Base-by-base conservation (phyloP, 192 early-diverging fungal species). In the Globomyces pollinis-pini region DNA sequence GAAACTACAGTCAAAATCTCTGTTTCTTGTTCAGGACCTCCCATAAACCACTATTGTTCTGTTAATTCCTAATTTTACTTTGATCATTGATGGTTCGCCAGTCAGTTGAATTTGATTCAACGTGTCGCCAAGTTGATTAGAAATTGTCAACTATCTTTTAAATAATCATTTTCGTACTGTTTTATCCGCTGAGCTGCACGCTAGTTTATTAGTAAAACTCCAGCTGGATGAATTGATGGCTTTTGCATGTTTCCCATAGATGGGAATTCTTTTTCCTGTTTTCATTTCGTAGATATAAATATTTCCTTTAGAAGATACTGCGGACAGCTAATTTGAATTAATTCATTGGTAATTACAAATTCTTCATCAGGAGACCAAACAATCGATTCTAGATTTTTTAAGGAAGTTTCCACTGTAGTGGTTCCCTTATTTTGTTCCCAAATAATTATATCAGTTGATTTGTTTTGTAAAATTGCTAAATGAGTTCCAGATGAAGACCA, bases 191-290 rank as follows among this genome's bases (percentile, higher is more conserved):
- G 74, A 73, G 0, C 58, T 67, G 28, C 73, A 76, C 7, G 77
- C 76, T 3, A 80, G 61, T 7, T 67, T 55, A 39, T 72, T 67
- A 57, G n/a, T n/a, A n/a, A 56, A 61, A 47, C 52, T 67, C 78
- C 79, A 81, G 28, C 49, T 43, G 0, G 54, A 63, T 18, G 57
- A 36, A 0, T 58, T 52, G 24, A 81, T 81, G 3, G 78, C 59
- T 38, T 69, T 76, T 38, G 63, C 61, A 50, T 81, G 79, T 51
- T 81, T 81, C 11, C 79, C 78, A 26, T 77, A 24, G 5, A 81
- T 57, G 15, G 79, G 79, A 20, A 64, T 60, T 59, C 74, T 77
- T 52, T 74, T 67, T 3, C 29, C 36, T 20, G 54, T 64, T 43
- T 45, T 49, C 13, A 63, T 29, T 60, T 77, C 73, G 29, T 61